Percentiles rank a stretch among this genome's conserved stretches.
phyloP scores from a whole-genome alignment of 1,139 yeast genomes.

The Meyerozyma elateridarum region DNA sequence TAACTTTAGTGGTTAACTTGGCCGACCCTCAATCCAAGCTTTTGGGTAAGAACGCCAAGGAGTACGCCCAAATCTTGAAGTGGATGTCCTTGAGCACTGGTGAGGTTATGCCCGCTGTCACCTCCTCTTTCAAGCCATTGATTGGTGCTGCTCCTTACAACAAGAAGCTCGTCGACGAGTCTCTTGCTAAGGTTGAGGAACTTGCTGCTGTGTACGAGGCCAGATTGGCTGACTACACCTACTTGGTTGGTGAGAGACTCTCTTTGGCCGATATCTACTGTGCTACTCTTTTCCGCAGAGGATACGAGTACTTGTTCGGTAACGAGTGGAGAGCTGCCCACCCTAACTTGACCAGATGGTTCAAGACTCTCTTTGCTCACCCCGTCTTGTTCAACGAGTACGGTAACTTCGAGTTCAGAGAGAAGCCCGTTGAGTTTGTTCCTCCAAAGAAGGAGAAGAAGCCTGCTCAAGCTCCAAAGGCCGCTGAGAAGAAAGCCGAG shows the following conservation, averaged over 20 bases:
- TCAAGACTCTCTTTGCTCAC: conserved; percentile 60
- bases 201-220: conserved; percentile 49
- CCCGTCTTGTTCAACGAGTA: conserved; percentile 44
- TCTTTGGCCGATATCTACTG: conserved; percentile 78
- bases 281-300: conserved; percentile 58
- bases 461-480: conserved; percentile 19
- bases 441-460: conserved; percentile 84
- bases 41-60: conserved; percentile 61
- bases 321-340: conserved; percentile 68
- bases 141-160: conserved; percentile 52
- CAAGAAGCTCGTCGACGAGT: conserved; percentile 71
- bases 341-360: conserved; percentile 86
- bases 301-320: conserved; percentile 67
- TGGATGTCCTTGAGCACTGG: conserved; percentile 82
- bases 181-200: conserved; percentile 33
- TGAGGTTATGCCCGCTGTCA: conserved; percentile 52
- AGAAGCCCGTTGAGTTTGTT: conserved; percentile 60
- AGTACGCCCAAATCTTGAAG: conserved; percentile 66
- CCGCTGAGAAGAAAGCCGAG: conserved; percentile 31
- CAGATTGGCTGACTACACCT: conserved; percentile 73
- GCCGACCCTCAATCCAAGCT: conserved; percentile 32
- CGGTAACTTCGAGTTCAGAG: conserved; percentile 52
- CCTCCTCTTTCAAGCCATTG: conserved; percentile 30
- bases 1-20: conserved; percentile 15
- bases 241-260: conserved; percentile 86